phyloP scores from a whole-genome alignment of 1,139 yeast genomes.

The Meyerozyma smithsonii region DNA sequence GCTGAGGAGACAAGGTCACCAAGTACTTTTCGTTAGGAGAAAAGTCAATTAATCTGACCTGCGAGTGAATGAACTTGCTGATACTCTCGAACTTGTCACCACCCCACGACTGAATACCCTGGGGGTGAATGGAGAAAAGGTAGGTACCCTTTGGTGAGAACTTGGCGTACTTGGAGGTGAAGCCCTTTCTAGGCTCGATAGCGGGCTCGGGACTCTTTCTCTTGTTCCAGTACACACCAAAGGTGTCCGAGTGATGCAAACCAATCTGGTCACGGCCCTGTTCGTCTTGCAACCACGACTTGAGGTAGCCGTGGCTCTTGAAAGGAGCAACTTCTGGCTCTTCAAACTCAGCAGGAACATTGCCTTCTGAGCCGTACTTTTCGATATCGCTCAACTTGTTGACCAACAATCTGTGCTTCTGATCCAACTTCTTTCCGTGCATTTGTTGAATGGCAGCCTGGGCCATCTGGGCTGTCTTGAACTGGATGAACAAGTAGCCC shows the following conservation, averaged over 20 bases:
- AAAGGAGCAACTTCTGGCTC: conserved; percentile 72
- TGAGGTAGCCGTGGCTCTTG: conserved; percentile 74
- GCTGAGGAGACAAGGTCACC: conserved; percentile 86
- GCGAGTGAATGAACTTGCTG: conserved; percentile 80
- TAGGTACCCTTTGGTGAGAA: conserved; percentile 95
- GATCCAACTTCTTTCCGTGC: conserved; percentile 88
- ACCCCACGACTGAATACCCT: conserved; percentile 97
- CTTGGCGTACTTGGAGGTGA: conserved; percentile 84
- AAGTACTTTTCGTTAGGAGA: conserved; percentile 89
- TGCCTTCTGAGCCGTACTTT: conserved; percentile 68
- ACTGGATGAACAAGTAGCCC: conserved; percentile 88
- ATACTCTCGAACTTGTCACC: conserved; percentile 75
- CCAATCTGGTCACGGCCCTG: conserved; percentile 88
- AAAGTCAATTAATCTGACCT: conserved; percentile 84
- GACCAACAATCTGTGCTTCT: conserved; percentile 83
- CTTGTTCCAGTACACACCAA: conserved; percentile 87
- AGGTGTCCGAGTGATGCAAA: conserved; percentile 74
- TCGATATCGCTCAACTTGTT: conserved; percentile 84
- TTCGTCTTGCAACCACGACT: conserved; percentile 87
- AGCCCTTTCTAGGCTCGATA: conserved; percentile 72
- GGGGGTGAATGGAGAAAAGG: conserved; percentile 83
- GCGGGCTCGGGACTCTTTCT: conserved; percentile 72
- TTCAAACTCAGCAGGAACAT: conserved; percentile 55
- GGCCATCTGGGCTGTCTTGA: conserved; percentile 63
- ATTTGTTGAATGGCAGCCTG: conserved; percentile 73